These are phyloP conservation scores for Cytospora leucostoma DNA, from an alignment of 2,329 filamentous ascomycete species.

Conservation along the genomic window DNA sequence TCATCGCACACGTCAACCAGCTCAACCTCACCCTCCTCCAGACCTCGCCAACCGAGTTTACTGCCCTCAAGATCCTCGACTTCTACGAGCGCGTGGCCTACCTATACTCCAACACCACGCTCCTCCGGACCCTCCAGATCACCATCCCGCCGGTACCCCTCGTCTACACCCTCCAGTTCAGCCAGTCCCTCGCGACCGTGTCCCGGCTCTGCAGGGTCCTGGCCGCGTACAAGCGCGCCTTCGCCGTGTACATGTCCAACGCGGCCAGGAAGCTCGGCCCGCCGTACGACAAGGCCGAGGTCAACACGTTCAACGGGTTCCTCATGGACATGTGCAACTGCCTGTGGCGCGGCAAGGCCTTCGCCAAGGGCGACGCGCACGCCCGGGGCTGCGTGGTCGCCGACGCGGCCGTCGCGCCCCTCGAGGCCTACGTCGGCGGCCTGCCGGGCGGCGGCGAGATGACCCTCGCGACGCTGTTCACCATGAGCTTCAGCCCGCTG, in stretches of 20 bases:
- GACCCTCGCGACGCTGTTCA: conserved; percentile 53
- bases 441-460: conserved; percentile 48
- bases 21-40: conserved; percentile 64
- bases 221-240: conserved; percentile 71
- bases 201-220: conserved; percentile 72
- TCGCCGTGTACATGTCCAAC: conserved; percentile 63
- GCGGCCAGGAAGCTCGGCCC: conserved; percentile 33
- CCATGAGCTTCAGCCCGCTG: conserved; percentile 59
- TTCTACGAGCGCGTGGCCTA: conserved; percentile 67
- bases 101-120: conserved; percentile 53
- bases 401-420: conserved; percentile 44
- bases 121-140: conserved; percentile 62
- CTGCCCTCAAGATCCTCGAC: conserved; percentile 62
- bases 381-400: conserved; percentile 57
- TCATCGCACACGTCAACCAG: conserved; percentile 53
- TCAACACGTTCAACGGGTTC: conserved; percentile 77
- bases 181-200: conserved; percentile 60
- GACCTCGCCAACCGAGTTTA: conserved; percentile 44
- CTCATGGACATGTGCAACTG: conserved; percentile 87
- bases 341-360: conserved; percentile 74
- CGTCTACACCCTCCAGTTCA: conserved; percentile 72
- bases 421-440: conserved; percentile 51
- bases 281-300: conserved; percentile 59
- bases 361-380: conserved; percentile 65
- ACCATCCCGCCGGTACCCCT: conserved; percentile 67